phyloP scores from a whole-genome alignment of 176 grass and related monocot species.

The Tillandsia leiboldiana region DNA sequence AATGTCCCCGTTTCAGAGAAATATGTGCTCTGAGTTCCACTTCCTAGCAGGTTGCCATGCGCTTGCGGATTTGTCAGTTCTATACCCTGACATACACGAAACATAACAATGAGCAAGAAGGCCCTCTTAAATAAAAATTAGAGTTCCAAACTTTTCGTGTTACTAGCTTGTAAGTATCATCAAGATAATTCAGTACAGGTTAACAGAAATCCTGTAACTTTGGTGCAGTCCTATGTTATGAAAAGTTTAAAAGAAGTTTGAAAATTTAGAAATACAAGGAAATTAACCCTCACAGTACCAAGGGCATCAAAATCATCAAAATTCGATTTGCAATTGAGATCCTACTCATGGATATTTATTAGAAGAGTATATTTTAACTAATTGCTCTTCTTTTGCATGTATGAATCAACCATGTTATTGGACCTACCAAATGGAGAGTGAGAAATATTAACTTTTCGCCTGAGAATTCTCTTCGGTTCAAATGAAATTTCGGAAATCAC shows the following conservation, averaged over 20 bases:
- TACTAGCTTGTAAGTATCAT: neutral
- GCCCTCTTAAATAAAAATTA: neutral
- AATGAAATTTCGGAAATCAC: no score
- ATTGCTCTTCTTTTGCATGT: no score
- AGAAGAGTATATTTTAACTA: no score
- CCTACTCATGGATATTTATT: no score
- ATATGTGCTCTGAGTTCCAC: constrained; percentile 51
- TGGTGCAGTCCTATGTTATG: no score
- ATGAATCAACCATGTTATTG: no score
- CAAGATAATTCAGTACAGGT: neutral
- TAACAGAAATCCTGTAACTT: neutral
- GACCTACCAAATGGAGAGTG: no score
- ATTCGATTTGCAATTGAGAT: neutral
- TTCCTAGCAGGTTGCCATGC: constrained; percentile 40
- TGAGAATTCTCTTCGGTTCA: no score
- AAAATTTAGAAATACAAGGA: no score
- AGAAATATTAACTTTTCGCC: no score
- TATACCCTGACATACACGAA: constrained; percentile 33
- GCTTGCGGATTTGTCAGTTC: constrained; percentile 57
- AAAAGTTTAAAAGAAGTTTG: no score
- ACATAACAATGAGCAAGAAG: neutral
- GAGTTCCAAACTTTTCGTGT: neutral
- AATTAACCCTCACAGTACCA: no score
- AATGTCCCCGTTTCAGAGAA: constrained; percentile 62
- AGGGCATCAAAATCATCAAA: neutral